Conservation (phyloP, 2,329 filamentous ascomycete species). For the Clarireedia sp. region DNA sequence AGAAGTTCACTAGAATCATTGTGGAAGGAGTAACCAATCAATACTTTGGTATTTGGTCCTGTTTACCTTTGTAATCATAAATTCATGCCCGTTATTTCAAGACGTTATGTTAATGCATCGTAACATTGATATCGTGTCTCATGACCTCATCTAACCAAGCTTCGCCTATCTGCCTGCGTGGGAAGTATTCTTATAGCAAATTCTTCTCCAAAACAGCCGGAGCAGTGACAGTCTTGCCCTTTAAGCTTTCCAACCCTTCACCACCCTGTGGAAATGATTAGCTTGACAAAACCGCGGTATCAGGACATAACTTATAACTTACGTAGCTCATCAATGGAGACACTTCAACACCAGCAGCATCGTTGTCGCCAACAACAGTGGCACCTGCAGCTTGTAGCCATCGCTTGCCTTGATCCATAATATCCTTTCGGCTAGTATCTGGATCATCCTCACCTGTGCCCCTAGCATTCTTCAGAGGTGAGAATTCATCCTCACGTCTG, state of each 20-base stretch:
- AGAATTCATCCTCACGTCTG: constrained; percentile 95
- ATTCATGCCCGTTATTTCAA: not conserved
- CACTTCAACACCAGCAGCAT: constrained; percentile 70
- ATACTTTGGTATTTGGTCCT: not conserved
- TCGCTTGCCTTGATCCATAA: constrained; percentile 79
- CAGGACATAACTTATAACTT: constrained; percentile 51
- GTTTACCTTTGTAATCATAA: not conserved
- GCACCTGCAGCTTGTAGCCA: constrained; percentile 79
- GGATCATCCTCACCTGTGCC: constrained; percentile 88
- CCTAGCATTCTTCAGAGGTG: constrained; percentile 82
- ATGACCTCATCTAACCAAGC: not conserved
- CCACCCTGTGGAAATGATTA: constrained; percentile 43
- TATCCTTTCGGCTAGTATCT: constrained; percentile 84
- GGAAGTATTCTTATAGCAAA: constrained; percentile 10
- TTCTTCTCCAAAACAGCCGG: constrained; percentile 45
- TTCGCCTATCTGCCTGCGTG: not conserved
- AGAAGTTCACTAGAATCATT: not conserved
- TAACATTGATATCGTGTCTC: constrained; percentile 1
- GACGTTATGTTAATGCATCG: not conserved
- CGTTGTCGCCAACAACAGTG: constrained; percentile 56
- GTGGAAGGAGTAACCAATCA: not conserved
- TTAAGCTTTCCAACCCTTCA: constrained; percentile 52
- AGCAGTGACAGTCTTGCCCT: constrained; percentile 44
- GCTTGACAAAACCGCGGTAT: constrained; percentile 27
- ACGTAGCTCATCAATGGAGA: constrained; percentile 94